phyloP scores from a whole-genome alignment of 176 grass and related monocot genomes.

The Cenchrus purpureus region DNA sequence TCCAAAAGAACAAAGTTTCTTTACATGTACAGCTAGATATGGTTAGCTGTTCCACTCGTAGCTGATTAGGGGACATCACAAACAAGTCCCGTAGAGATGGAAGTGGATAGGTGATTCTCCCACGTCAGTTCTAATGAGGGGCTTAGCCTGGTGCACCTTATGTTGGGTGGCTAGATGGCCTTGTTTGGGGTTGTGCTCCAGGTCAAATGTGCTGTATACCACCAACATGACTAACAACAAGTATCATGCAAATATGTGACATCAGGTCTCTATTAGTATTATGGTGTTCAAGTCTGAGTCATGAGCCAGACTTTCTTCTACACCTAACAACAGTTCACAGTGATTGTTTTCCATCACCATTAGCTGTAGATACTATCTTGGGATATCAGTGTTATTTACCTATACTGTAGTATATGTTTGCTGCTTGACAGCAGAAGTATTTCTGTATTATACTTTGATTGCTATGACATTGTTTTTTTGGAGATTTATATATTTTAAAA shows the following conservation, averaged over 20 bases:
- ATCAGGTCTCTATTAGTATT: slow-evolving; percentile 1
- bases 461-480: not conserved
- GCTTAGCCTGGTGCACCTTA: slow-evolving; percentile 11
- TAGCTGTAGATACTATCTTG: not conserved
- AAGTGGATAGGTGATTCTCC: slow-evolving; percentile 7
- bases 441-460: not conserved
- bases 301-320: not conserved
- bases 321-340: not conserved
- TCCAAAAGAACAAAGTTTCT: slow-evolving; percentile 19
- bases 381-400: slow-evolving; percentile 12
- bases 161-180: not conserved
- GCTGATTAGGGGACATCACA: not conserved
- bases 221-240: slow-evolving; percentile 23
- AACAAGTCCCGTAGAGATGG: slow-evolving; percentile 18
- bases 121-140: not conserved
- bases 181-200: slow-evolving; percentile 14
- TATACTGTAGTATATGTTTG: slow-evolving; percentile 12
- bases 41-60: not conserved
- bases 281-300: not conserved
- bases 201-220: slow-evolving; percentile 6
- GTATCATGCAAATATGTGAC: slow-evolving; percentile 6
- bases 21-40: slow-evolving; percentile 10
- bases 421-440: not conserved
- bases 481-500: not conserved
- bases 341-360: slow-evolving; percentile 17